Evolutionary conservation across 2,329 filamentous ascomycete genomes (phyloP).

Genomic region (Lasiodiplodia gonubiensis): DNA sequence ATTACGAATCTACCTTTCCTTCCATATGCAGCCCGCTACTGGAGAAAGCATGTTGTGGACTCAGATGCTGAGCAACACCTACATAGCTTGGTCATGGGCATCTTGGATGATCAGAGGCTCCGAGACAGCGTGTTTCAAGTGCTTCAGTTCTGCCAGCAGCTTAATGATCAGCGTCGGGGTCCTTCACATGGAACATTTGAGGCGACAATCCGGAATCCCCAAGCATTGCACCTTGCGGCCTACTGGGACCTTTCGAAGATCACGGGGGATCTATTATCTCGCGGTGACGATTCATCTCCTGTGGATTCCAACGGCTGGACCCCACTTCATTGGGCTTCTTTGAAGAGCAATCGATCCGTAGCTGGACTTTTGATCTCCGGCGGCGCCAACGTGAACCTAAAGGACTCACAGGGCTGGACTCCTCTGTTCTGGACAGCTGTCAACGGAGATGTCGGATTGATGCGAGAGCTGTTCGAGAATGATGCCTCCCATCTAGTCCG

Average conservation of each 20-base stretch:
- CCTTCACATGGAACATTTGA: neutral
- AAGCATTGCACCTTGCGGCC: neutral
- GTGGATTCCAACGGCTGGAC: neutral
- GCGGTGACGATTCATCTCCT: neutral
- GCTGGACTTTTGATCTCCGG: neutral
- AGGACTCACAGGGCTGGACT: neutral
- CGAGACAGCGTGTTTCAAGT: neutral
- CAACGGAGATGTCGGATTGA: neutral
- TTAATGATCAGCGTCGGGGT: neutral
- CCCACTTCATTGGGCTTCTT: neutral
- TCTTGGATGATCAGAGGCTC: neutral
- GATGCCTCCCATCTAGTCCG: neutral
- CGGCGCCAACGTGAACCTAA: neutral
- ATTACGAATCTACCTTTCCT: neutral
- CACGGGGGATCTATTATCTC: neutral
- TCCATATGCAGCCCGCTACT: neutral
- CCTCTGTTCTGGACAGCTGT: neutral
- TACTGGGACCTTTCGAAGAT: neutral
- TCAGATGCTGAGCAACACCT: neutral
- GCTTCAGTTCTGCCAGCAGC: neutral
- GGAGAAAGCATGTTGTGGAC: neutral
- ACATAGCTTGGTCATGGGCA: neutral
- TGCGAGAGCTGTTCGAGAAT: neutral
- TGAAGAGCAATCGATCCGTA: neutral
- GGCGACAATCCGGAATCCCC: neutral